Evolutionary conservation across 352 stramenopile genomes (phyloP).

Genomic region (Globisporangium ultimum): DNA sequence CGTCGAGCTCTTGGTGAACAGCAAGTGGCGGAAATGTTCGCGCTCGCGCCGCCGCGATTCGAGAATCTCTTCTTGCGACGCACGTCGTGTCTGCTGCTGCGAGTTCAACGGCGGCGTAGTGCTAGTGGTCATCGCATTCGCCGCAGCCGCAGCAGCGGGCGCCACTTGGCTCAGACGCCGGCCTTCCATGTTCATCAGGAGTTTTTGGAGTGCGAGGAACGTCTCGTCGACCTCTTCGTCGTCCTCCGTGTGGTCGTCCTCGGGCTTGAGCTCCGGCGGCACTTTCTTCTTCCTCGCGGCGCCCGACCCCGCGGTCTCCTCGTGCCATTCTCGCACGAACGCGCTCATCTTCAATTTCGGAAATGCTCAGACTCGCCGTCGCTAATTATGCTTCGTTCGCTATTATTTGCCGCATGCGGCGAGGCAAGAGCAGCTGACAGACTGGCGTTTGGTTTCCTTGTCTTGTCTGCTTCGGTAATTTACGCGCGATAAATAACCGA

Average conservation of each 20-base stretch:
- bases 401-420: neutral
- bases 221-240: constrained; percentile 79
- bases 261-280: constrained; percentile 24
- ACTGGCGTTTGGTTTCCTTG: neutral
- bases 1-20: constrained; percentile 35
- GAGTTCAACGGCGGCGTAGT: constrained; percentile 2
- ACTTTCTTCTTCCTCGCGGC: constrained; percentile 47
- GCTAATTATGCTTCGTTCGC: neutral
- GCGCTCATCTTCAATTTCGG: constrained; percentile 8
- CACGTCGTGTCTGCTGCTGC: constrained; percentile 9
- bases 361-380: neutral
- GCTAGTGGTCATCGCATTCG: constrained; percentile 8
- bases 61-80: constrained; percentile 73
- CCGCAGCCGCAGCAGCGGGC: constrained; percentile 1
- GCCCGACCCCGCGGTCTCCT: constrained; percentile 1
- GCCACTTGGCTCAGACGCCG: constrained; percentile 22
- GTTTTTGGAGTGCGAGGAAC: constrained; percentile 72
- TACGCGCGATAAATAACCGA: neutral
- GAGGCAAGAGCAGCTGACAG: neutral
- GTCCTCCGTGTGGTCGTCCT: constrained; percentile 39
- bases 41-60: constrained; percentile 60
- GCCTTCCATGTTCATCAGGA: constrained; percentile 63
- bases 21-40: constrained; percentile 61
- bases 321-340: constrained; percentile 6
- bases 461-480: neutral